Base-by-base conservation (phyloP, 2,329 filamentous ascomycete genomes). In the Verticillium tricorpus region DNA sequence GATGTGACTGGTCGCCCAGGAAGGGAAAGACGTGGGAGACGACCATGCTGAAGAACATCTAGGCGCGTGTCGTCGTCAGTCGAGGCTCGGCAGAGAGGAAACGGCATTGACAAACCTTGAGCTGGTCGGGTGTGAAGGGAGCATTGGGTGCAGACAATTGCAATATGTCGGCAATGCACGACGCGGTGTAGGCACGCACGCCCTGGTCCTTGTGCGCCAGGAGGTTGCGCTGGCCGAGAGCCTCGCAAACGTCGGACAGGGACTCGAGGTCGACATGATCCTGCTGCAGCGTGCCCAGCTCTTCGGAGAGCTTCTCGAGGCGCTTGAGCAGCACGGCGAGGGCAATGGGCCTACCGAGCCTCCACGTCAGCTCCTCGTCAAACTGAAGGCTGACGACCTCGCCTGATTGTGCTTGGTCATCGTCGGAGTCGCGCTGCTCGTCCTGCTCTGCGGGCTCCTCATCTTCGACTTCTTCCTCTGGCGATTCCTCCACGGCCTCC, bases 41-140 rank as follows among this genome's bases (percentile, higher is more conserved):
- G 72, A 97, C 92, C 64, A 97, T 86, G 32, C 88, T 89, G 79
- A 98, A 99, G 73, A 98, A 94, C 77, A 96, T 93, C 92, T 96
- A 66, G 19, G 61, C 25, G 55, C 17, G 15, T 12, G 28, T 2
- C 39, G n/a, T 34, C 11, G 28, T 19, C 52, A 62, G 17, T 31
- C 35, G 19, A 54, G 22, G 52, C 37, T 57, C 17, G n/a, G 58
- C 52, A 34, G 28, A 5, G 55, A 25, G 2, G 19, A 25, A 54
- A 31, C 39, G 15, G 19, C 8, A 22, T 12, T n/a, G 5, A 69
- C 80, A 67, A 76, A 94, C 93, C 89, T 96, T 97, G 65, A 98
- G 83, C 78, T 98, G 93, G 63, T 90, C 87, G 50, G 86, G 87
- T 28, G 92, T 96, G 76, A 96, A 98, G 19, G 95, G 95, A 73